Evolutionary conservation across 1,284 basidiomycete genomes (phyloP).

Genomic region (Pseudozyma flocculosa): DNA sequence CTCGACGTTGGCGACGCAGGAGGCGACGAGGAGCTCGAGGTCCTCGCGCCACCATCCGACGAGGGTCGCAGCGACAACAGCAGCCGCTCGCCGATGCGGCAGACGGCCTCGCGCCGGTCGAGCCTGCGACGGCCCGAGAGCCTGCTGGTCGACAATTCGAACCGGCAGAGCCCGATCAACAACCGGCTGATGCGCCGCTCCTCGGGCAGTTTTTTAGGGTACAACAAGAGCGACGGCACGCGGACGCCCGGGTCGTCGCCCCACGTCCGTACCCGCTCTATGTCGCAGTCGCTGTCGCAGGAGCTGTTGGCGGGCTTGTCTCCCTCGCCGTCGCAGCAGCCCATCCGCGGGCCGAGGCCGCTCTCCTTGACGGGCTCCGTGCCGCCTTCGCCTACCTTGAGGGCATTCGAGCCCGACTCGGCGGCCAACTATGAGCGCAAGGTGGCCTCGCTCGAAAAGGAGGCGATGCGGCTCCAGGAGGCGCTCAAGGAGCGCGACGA

Average conservation of each 20-base stretch:
- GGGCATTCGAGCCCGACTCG: slow-evolving; percentile 32
- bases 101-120: slow-evolving; percentile 9
- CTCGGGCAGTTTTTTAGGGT: slow-evolving; percentile 50
- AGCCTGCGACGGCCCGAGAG: slow-evolving; percentile 34
- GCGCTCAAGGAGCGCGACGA: slow-evolving; percentile 49
- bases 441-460: slow-evolving; percentile 45
- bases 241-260: slow-evolving; percentile 9
- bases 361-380: slow-evolving; percentile 41
- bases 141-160: slow-evolving; percentile 35
- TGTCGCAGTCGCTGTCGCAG: slow-evolving; percentile 48
- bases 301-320: slow-evolving; percentile 7
- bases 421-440: slow-evolving; percentile 47
- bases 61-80: slow-evolving; percentile 7
- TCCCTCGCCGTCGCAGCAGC: background rate
- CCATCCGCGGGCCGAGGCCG: slow-evolving; percentile 31
- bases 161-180: slow-evolving; percentile 21
- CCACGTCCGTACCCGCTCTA: slow-evolving; percentile 36
- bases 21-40: slow-evolving; percentile 44
- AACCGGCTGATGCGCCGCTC: slow-evolving; percentile 35
- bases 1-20: slow-evolving; percentile 5
- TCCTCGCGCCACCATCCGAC: slow-evolving; percentile 30
- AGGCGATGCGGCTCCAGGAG: slow-evolving; percentile 44
- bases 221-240: slow-evolving; percentile 47
- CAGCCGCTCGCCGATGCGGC: slow-evolving; percentile 9
- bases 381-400: slow-evolving; percentile 41